Base-by-base conservation (phyloP, 192 early-diverging fungal species). In the Helicostylum pulchrum region DNA sequence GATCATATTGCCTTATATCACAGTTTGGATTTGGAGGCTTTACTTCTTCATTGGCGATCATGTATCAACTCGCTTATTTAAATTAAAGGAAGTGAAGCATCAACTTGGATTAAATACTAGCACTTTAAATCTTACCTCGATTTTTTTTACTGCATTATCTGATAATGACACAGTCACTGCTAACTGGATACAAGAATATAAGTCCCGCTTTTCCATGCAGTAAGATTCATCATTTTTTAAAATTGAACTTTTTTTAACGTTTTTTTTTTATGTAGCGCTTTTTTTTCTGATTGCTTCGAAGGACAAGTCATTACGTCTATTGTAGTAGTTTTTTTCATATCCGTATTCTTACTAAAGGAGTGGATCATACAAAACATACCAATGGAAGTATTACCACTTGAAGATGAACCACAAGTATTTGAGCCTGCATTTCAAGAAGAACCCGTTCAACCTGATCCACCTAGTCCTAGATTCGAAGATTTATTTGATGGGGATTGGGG, bases 11-110 rank as follows among this genome's bases (percentile, higher is more conserved):
- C 96, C 96, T 20, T 94, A 90, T 68, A 66, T 90, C 48, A 88
- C 92, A 4, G 82, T 92, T 21, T 92, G 90, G 89, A 78, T 91
- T 11, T 91, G 88, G 88, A 81, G 92, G n/a, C 81, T 93, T 54
- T 92, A 88, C 66, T 93, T 94, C 58, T 90, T 88, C 87, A 78
- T 74, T 46, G 88, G 83, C 1, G 82, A 88, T 55, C 15, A 32
- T 36, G 9, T 55, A 12, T 49, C 56, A 1, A 0, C 2, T 15
- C 26, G 23, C 0, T 10, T 34, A 9, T 23, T 5, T 34, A 30
- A 34, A n/a, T 21, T 34, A 15, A 3, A 54, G 9, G 5, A 53
- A 14, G 11, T 53, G 9, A 21, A 30, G 21, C 19, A 14, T 19
- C 51, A 53, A 53, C 8, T 30, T 30, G 51, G 21, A 26, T 53